Evolutionary conservation across 257 asterid genomes (phyloP).

Genomic region (Vinca minor): DNA sequence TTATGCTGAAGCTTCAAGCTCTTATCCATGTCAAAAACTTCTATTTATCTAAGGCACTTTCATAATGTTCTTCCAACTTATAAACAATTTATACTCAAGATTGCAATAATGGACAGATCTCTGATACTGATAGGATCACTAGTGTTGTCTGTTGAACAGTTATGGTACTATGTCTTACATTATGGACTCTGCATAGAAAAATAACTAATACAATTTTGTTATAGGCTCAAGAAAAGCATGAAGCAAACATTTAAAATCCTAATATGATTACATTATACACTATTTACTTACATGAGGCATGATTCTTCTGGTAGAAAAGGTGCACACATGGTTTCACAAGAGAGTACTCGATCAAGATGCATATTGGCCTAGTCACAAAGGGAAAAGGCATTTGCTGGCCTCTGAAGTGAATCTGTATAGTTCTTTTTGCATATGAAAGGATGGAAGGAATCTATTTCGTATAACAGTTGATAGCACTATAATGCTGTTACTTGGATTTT

Average conservation of each 20-base stretch:
- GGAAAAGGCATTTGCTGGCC: neutral
- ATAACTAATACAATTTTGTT: neutral
- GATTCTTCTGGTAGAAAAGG: neutral
- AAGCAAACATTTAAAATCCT: neutral
- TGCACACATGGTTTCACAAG: neutral
- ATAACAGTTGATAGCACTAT: neutral
- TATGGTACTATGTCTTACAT: neutral
- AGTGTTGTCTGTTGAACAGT: neutral
- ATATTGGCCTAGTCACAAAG: neutral
- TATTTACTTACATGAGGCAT: neutral
- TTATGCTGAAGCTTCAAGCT: neutral
- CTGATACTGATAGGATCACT: neutral
- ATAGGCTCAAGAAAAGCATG: neutral
- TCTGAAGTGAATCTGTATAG: neutral
- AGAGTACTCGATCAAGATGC: neutral
- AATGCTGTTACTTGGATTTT: neutral
- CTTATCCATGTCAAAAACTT: neutral
- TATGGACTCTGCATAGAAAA: neutral
- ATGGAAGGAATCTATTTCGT: neutral
- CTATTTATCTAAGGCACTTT: neutral
- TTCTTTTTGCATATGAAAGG: neutral
- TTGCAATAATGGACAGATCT: neutral
- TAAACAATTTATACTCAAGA: neutral
- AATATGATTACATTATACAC: neutral
- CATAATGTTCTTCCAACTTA: neutral